phyloP scores from a whole-genome alignment of 2,329 filamentous ascomycete species.

The Alternaria sp. region DNA sequence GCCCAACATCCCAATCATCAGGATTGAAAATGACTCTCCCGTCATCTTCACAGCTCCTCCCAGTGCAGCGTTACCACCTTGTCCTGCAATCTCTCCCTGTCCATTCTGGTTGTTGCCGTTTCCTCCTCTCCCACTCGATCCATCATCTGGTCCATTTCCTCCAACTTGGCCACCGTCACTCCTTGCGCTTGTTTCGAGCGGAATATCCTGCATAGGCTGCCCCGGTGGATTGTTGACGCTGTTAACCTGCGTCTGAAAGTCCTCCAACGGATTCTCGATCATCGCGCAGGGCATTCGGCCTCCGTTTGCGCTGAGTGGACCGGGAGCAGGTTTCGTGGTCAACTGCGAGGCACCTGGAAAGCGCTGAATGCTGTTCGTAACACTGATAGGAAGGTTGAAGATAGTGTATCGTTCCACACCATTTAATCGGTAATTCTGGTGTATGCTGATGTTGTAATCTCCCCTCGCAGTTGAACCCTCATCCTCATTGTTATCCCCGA shows the following conservation, averaged over 20 bases:
- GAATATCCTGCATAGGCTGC: slow-evolving; percentile 41
- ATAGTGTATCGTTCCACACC: slow-evolving; percentile 71
- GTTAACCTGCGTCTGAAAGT: slow-evolving; percentile 29
- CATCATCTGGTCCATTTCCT: slow-evolving; percentile 26
- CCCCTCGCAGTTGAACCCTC: slow-evolving; percentile 62
- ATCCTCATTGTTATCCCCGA: slow-evolving; percentile 63
- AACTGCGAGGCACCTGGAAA: slow-evolving; percentile 45
- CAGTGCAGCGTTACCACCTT: slow-evolving; percentile 6
- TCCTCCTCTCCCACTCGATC: neutral
- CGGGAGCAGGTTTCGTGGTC: slow-evolving; percentile 43
- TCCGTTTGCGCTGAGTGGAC: slow-evolving; percentile 45
- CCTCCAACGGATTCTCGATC: slow-evolving; percentile 41
- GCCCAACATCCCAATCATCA: slow-evolving; percentile 23
- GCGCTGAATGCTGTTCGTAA: slow-evolving; percentile 68
- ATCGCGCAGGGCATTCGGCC: slow-evolving; percentile 42
- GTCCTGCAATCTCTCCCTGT: slow-evolving; percentile 19
- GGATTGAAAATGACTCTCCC: slow-evolving; percentile 14
- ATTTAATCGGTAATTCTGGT: slow-evolving; percentile 74
- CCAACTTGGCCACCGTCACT: slow-evolving; percentile 42
- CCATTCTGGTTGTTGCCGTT: slow-evolving; percentile 6
- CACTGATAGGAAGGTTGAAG: slow-evolving; percentile 73
- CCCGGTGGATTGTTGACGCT: slow-evolving; percentile 47
- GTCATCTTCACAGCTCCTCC: slow-evolving; percentile 22
- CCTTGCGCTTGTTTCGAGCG: slow-evolving; percentile 33
- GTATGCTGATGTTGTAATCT: slow-evolving; percentile 75